Evolutionary conservation across 768 basidiomycete species (phyloP).

Genomic region (Hemileccinum rubropunctum): DNA sequence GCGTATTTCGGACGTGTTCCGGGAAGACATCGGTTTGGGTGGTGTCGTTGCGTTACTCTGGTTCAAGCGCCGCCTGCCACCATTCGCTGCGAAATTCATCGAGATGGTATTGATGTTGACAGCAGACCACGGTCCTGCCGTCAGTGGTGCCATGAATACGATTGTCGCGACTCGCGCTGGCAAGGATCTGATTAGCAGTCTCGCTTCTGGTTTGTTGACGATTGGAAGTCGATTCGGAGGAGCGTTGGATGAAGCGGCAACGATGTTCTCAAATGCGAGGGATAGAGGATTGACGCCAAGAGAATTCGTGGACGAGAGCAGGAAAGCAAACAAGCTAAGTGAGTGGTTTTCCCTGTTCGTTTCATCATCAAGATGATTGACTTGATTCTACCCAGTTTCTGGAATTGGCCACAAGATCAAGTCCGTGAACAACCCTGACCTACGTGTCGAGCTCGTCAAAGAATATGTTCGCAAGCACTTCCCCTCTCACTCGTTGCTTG

Average conservation of each 20-base stretch:
- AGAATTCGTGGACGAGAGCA: constrained; percentile 93
- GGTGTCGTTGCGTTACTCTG: constrained; percentile 95
- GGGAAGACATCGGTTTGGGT: constrained; percentile 93
- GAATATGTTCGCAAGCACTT: constrained; percentile 95
- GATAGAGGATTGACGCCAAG: constrained; percentile 94
- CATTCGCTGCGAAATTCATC: constrained; percentile 97
- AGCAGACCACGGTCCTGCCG: constrained; percentile 96
- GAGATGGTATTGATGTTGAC: constrained; percentile 99
- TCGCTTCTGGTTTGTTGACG: constrained; percentile 93
- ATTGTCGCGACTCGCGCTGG: constrained; percentile 99
- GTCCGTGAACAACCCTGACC: constrained; percentile 94
- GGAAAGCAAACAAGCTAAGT: constrained; percentile 94
- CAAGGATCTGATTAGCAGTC: constrained; percentile 96
- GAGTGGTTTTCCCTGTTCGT: constrained; percentile 28
- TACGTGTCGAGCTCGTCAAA: constrained; percentile 91
- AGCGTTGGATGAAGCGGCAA: constrained; percentile 95
- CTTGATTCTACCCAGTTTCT: constrained; percentile 52
- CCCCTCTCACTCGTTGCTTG: constrained; percentile 89
- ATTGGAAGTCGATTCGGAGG: constrained; percentile 99
- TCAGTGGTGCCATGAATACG: constrained; percentile 99
- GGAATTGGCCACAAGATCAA: constrained; percentile 99
- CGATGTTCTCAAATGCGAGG: constrained; percentile 91
- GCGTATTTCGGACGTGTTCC: constrained; percentile 98
- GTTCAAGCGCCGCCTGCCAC: constrained; percentile 94
- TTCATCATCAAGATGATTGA: constrained; percentile 5